Evolutionary conservation across 495 filamentous ascomycete genomes (phyloP), one percentile per base, ranked within the genome.

Genomic region (Penicillium canariense): DNA sequence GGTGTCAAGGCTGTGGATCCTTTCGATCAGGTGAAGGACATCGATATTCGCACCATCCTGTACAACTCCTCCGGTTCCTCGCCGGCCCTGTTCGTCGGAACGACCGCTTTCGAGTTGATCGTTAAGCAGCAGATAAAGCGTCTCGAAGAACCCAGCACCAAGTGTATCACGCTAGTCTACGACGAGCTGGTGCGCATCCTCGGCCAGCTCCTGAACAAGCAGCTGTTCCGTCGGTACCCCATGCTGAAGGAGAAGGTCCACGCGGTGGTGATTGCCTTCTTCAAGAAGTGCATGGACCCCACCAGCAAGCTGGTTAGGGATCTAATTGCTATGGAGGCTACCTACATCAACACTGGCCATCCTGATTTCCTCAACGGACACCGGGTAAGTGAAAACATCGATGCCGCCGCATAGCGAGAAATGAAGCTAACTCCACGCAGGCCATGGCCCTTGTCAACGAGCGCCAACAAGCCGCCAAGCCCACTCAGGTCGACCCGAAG

Each of bases 391-490:
- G 15, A 26, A 7, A 2, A 1, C 75, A 23, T 40, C 36, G 36
- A 18, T 9, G 23, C 5, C 12, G 1, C 5, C 8, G 20, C n/a
- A n/a, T 11, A n/a, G 26, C 15, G 26, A 2, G 9, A 30, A 44
- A n/a, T 6, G 1, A 26, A 48, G 42, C 61, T 61, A 31, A 61
- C 48, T 38, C 22, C 9, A 35, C 46, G 22, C 56, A 89, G 83
- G 93, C 94, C 17, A 99, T 99, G 95, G 88, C 94, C 27, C 91
- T 97, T 43, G 91, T 99, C 54, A 90, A 97, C 67, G 95, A 99
- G 63, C 85, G 87, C 48, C 87, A 95, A 69, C 84, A 77, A 59
- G 79, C 85, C 12, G 60, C 83, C 38, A 94, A 92, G 69, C 95
- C 95, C 12, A 91, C 91, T 9, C 95, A 97, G 72, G 95, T 99